phyloP scores from a whole-genome alignment of 129 eudicot genomes.

The Flaveria sonorensis region DNA sequence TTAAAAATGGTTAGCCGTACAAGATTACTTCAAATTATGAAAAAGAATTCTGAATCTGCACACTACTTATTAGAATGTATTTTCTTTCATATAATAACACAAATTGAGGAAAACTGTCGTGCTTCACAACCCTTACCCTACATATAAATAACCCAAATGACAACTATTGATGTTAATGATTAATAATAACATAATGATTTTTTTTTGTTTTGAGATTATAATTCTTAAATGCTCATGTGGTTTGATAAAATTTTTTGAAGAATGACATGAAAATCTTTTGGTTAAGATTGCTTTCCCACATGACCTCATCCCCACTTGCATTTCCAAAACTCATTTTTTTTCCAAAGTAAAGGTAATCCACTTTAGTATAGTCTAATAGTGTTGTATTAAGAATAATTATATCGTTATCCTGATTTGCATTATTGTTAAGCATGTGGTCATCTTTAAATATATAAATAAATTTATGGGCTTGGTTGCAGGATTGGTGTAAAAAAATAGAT shows the following conservation, averaged over 20 bases:
- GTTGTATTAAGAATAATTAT: background rate
- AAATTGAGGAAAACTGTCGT: background rate
- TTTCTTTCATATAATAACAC: too few species aligned
- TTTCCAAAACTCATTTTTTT: background rate
- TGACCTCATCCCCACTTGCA: slow-evolving; percentile 29
- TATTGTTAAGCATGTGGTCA: background rate
- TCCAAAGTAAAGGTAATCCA: slow-evolving; percentile 6
- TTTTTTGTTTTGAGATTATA: slow-evolving; percentile 9
- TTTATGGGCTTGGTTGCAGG: too few species aligned
- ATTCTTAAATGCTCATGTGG: slow-evolving; percentile 8
- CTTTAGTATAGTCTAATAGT: background rate
- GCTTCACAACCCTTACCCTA: background rate
- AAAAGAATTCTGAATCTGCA: too few species aligned
- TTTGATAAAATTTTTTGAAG: slow-evolving; percentile 8
- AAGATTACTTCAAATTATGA: too few species aligned
- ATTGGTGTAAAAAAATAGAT: too few species aligned
- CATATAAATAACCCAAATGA: background rate
- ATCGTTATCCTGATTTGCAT: background rate
- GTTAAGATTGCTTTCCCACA: slow-evolving; percentile 19
- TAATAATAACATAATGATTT: background rate
- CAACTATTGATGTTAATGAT: slow-evolving; percentile 16
- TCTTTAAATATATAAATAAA: background rate
- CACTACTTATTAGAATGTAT: too few species aligned
- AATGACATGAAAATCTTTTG: slow-evolving; percentile 39
- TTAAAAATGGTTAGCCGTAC: too few species aligned